A percentile compares a stretch with the other conserved stretches of the same genome.
Evolutionary conservation across 805 yeast genomes (phyloP).

Genomic region (Candida dajiaensis): DNA sequence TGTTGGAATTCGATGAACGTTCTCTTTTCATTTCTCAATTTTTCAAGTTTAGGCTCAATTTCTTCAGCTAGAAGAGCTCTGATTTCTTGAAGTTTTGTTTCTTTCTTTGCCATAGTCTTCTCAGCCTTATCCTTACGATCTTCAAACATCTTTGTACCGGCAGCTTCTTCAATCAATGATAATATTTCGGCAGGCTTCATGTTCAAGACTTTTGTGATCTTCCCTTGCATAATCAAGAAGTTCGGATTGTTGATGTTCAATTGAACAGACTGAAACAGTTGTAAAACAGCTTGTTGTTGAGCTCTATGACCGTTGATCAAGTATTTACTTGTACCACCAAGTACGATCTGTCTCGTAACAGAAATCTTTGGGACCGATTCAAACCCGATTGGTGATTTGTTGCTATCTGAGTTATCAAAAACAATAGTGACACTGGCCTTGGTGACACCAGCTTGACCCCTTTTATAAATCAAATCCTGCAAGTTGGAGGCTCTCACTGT

Average conservation of each 20-base stretch:
- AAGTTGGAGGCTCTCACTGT: slow-evolving; percentile 90
- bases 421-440: slow-evolving; percentile 96
- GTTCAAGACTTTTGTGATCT: slow-evolving; percentile 92
- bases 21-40: slow-evolving; percentile 75
- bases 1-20: slow-evolving; percentile 82
- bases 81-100: slow-evolving; percentile 75
- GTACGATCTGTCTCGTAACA: slow-evolving; percentile 83
- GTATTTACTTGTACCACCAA: slow-evolving; percentile 91
- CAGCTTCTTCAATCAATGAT: slow-evolving; percentile 94
- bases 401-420: slow-evolving; percentile 76
- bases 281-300: slow-evolving; percentile 87
- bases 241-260: slow-evolving; percentile 95
- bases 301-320: slow-evolving; percentile 94
- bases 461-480: slow-evolving; percentile 90
- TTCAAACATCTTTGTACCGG: slow-evolving; percentile 95
- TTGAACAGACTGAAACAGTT: slow-evolving; percentile 90
- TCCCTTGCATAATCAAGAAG: slow-evolving; percentile 97
- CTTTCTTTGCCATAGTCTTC: slow-evolving; percentile 87
- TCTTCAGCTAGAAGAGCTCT: slow-evolving; percentile 71
- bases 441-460: slow-evolving; percentile 98
- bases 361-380: slow-evolving; percentile 72
- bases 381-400: slow-evolving; percentile 82
- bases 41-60: slow-evolving; percentile 86
- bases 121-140: slow-evolving; percentile 89
- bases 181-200: slow-evolving; percentile 92